These are phyloP conservation scores for Thymus quinquecostatus DNA, from an alignment of 257 asterid genomes.

Conservation along the genomic window DNA sequence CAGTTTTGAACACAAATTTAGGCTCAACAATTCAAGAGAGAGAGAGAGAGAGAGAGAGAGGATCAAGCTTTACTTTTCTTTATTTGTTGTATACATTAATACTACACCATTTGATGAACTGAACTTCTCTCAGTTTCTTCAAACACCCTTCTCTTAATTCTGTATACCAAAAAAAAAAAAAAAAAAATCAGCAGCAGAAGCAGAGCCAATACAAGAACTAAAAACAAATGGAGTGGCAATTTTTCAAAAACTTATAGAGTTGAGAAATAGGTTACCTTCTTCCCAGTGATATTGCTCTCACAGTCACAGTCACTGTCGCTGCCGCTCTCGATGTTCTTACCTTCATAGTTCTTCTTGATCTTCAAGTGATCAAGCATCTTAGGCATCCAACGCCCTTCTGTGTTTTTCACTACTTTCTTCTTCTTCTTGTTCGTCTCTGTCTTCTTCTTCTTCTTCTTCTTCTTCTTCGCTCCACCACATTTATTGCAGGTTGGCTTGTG, in stretches of 20 bases:
- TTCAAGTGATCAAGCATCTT: constrained; percentile 19
- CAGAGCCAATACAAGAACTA: not conserved
- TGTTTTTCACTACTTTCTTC: not conserved
- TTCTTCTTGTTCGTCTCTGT: not conserved
- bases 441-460: constrained; percentile 1
- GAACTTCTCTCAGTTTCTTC: not conserved
- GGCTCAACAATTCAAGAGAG: constrained; percentile 5
- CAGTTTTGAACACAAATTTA: not conserved
- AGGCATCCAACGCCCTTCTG: constrained; percentile 30
- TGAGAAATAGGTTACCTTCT: constrained; percentile 12
- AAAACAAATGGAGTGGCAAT: not conserved
- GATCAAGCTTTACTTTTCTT: not conserved
- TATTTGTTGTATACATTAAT: constrained; percentile 13
- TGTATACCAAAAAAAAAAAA: constrained; percentile 23
- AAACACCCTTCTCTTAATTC: constrained; percentile 23
- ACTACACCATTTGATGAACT: not conserved
- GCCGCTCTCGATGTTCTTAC: not conserved
- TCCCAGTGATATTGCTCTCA: not conserved
- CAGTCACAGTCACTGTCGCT: constrained; percentile 19
- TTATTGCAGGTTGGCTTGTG: not conserved
- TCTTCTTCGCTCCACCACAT: not conserved
- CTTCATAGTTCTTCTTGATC: constrained; percentile 19
- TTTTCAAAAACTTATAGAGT: not conserved
- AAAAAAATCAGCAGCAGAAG: not conserved
- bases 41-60: not conserved